phyloP scores from a whole-genome alignment of 352 stramenopile genomes.

The Phytophthora chlamydospora region DNA sequence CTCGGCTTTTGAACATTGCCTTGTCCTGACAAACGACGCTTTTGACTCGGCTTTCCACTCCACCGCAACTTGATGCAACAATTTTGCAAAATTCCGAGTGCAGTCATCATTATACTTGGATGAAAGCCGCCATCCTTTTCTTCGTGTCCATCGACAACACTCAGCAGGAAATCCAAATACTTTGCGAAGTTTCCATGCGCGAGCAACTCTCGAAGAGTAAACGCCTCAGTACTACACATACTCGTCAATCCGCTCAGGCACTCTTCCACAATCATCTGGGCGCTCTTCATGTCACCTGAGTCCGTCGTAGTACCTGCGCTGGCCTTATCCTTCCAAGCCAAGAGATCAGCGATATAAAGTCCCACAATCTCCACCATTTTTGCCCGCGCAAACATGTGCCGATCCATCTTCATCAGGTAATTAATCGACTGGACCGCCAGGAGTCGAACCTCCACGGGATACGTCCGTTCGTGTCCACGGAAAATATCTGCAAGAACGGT shows the following conservation, averaged over 20 bases:
- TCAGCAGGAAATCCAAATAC: constrained; percentile 64
- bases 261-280: constrained; percentile 82
- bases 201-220: constrained; percentile 61
- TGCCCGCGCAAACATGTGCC: constrained; percentile 56
- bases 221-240: constrained; percentile 61
- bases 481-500: constrained; percentile 62
- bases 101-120: constrained; percentile 64
- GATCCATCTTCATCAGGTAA: constrained; percentile 87
- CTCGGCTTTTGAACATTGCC: constrained; percentile 8
- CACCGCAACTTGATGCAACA: constrained; percentile 78
- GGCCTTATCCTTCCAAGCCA: constrained; percentile 39
- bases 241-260: constrained; percentile 75
- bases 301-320: constrained; percentile 1
- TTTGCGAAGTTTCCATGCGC: constrained; percentile 40
- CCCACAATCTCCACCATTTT: constrained; percentile 52
- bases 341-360: constrained; percentile 61
- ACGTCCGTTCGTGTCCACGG: constrained; percentile 38
- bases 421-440: constrained; percentile 85
- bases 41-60: constrained; percentile 29
- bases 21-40: constrained; percentile 3
- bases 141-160: constrained; percentile 40
- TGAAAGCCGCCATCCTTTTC: constrained; percentile 51
- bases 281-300: constrained; percentile 31
- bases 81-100: constrained; percentile 73
- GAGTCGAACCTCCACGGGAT: constrained; percentile 53